These are phyloP conservation scores for Aureobasidium sp. DNA, from an alignment of 2,329 filamentous ascomycete genomes.

Conservation along the genomic window DNA sequence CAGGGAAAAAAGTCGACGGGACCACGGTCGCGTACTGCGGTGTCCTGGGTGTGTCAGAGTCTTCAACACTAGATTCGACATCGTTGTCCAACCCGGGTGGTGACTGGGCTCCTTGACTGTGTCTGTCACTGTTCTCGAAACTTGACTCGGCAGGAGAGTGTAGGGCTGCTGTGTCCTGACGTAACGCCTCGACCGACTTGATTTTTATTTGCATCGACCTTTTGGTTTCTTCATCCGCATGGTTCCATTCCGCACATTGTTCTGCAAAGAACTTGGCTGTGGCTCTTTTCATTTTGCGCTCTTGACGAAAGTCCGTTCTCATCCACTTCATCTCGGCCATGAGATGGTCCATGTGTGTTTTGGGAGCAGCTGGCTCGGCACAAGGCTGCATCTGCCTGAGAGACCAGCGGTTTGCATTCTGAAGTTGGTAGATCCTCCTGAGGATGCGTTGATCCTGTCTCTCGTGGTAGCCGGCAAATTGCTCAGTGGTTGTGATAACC, in stretches of 20 bases:
- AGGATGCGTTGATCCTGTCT: constrained; percentile 81
- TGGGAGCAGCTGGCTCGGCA: constrained; percentile 66
- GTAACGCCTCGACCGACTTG: constrained; percentile 26
- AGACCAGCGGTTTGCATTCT: constrained; percentile 88
- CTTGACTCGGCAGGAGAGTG: constrained; percentile 16
- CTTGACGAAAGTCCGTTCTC: constrained; percentile 90
- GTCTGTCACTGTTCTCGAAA: constrained; percentile 9
- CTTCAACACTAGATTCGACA: constrained; percentile 6
- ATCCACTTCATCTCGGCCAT: constrained; percentile 96
- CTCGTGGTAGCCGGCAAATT: constrained; percentile 74
- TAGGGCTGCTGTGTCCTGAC: constrained; percentile 18
- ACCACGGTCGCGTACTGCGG: constrained; percentile 14
- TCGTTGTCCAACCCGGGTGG: constrained; percentile 12
- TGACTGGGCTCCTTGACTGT: constrained; percentile 2
- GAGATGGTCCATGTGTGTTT: constrained; percentile 76
- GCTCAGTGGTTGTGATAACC: constrained; percentile 76
- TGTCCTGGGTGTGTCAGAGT: constrained; percentile 13
- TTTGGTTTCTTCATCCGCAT: constrained; percentile 53
- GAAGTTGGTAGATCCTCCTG: constrained; percentile 78
- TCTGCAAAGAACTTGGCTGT: constrained; percentile 70
- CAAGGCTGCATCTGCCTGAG: constrained; percentile 79
- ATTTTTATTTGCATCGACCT: constrained; percentile 59
- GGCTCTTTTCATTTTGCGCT: constrained; percentile 85
- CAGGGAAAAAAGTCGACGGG: constrained; percentile 13
- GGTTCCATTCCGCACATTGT: constrained; percentile 76